These are phyloP conservation scores for Dianthus caryophyllus DNA, from an alignment of 148 eudicot genomes.

Conservation along the genomic window DNA sequence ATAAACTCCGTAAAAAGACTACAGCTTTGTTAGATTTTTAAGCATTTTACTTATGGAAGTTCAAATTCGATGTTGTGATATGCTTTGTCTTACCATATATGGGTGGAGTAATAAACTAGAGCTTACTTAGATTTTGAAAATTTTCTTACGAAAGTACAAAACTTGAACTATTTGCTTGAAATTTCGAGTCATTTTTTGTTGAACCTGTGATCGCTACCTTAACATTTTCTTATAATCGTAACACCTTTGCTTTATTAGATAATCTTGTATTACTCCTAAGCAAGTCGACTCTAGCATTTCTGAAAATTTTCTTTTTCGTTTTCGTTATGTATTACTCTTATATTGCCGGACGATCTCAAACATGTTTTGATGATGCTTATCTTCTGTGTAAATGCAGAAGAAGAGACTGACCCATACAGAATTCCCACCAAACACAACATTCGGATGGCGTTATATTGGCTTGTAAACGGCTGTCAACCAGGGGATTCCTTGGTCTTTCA, in stretches of 20 bases:
- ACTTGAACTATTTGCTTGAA: not conserved
- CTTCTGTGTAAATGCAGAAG: slow-evolving; percentile 52
- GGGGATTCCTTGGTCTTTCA: slow-evolving; percentile 93
- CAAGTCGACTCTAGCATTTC: not conserved
- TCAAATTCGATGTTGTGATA: not conserved
- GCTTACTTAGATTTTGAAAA: not conserved
- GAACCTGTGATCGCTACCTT: not conserved
- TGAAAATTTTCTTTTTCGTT: not conserved
- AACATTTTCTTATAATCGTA: not conserved
- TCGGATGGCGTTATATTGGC: slow-evolving; percentile 84
- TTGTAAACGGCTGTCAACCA: slow-evolving; percentile 83
- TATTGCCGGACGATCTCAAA: not conserved
- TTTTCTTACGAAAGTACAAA: not conserved
- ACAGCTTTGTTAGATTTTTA: not conserved
- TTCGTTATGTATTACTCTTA: not conserved
- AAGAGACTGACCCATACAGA: slow-evolving; percentile 75
- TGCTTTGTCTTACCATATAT: not conserved
- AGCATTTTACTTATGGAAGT: too few relatives aligned
- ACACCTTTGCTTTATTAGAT: not conserved
- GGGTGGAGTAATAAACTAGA: not conserved
- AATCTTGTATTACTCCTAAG: not conserved
- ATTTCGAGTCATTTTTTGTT: not conserved
- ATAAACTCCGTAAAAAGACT: not conserved
- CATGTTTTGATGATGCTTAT: not conserved
- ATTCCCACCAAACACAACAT: slow-evolving; percentile 79